Percentiles rank a stretch among this genome's conserved stretches.
Conservation (phyloP, 441 rosid species). For the Heliophila coronopifolia region DNA sequence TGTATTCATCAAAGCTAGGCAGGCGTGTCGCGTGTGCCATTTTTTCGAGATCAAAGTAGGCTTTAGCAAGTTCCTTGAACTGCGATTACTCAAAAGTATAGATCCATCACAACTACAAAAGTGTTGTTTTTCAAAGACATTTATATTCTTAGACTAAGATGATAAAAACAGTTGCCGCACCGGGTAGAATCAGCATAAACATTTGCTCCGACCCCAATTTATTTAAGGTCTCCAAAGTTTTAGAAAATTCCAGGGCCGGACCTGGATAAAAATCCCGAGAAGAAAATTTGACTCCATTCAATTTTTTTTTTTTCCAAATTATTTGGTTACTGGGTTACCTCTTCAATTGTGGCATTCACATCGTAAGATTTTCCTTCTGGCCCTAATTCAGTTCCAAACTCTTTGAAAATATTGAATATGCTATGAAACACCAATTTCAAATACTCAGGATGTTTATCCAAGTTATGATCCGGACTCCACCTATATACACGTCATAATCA, state of each 20-base stretch:
- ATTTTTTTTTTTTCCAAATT: no score
- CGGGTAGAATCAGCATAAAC: no score
- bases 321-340: slow-evolving; percentile 31
- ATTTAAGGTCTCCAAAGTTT: no score
- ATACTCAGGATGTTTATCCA: no score
- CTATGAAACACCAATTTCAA: background rate
- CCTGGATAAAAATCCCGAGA: no score
- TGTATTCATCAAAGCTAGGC: slow-evolving; percentile 12
- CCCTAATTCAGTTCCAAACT: background rate
- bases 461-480: no score
- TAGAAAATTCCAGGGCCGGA: background rate
- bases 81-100: background rate
- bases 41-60: background rate
- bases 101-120: background rate
- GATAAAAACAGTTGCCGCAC: no score
- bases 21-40: background rate
- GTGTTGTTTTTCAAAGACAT: background rate
- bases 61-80: background rate
- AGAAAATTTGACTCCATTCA: no score
- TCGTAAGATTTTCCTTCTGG: slow-evolving; percentile 10
- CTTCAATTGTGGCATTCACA: slow-evolving; percentile 19
- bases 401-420: background rate
- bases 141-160: no score
- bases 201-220: no score
- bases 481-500: no score